phyloP scores from a whole-genome alignment of 139 green algal species.

The Chlorella sorokiniana region DNA sequence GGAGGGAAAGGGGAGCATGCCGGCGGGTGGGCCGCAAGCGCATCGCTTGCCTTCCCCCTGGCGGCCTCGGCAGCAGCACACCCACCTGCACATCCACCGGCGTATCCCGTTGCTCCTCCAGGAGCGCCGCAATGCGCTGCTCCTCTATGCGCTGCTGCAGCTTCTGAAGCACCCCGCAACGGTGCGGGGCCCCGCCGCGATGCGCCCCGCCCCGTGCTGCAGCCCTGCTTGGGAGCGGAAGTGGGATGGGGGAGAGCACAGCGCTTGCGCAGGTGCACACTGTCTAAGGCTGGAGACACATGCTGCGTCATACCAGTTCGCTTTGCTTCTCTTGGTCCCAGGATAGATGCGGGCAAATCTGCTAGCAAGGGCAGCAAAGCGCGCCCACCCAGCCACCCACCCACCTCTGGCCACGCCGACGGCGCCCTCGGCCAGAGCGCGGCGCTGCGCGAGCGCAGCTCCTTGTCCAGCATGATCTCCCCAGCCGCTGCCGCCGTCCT shows the following conservation, averaged over 20 bases:
- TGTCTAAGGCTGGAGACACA: not conserved
- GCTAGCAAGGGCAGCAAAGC: not conserved
- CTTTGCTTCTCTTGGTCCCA: not conserved
- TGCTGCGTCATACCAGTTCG: not conserved
- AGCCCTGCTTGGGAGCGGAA: conserved; percentile 31
- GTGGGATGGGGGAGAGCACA: not conserved
- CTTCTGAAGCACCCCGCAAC: conserved; percentile 43
- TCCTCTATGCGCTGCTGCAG: conserved; percentile 58
- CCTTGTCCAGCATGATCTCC: not conserved
- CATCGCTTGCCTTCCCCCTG: not conserved
- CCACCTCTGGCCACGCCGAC: conserved; percentile 3
- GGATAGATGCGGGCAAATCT: not conserved
- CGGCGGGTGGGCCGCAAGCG: not conserved
- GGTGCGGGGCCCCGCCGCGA: conserved; percentile 38
- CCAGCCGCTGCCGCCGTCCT: conserved; percentile 22
- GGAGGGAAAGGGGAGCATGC: not conserved
- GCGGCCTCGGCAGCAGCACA: not conserved
- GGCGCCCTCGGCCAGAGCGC: not conserved
- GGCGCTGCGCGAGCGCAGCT: not conserved
- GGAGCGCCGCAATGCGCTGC: conserved; percentile 44
- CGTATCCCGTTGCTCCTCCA: conserved; percentile 54
- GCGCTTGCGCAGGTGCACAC: not conserved
- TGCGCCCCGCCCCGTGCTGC: conserved; percentile 31
- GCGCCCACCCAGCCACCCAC: not conserved
- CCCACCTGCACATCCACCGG: conserved; percentile 49